Evolutionary conservation across 768 basidiomycete species (phyloP), one percentile per base, ranked within the genome.

Genomic region (Boletus insuetus): DNA sequence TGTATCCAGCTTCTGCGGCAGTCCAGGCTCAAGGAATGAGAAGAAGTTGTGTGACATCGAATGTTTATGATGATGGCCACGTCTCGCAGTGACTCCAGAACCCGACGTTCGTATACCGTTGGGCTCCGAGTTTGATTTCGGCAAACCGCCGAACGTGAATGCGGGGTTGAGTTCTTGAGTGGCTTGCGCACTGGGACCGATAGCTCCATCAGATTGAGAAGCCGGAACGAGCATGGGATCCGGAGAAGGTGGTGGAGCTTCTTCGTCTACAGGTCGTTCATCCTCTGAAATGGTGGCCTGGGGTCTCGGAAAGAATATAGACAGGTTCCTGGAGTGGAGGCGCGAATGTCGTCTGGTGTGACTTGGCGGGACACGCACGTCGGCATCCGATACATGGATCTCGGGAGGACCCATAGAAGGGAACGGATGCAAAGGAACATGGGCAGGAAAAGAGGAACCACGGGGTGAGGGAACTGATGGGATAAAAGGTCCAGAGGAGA

Each of bases 11-110:
- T 39, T 37, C 11, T 24, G 51, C 11, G 19, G 40, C 43, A 55
- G 60, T 9, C 84, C 85, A 2, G 93, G 93, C 61, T 95, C 93
- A 41, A 98, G 85, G 67, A 97, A 97, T 0, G 93, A 94, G 73
- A 96, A 96, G 73, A 97, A 94, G 64, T 91, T 93, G 69, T 97
- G 94, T 1, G 94, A 96, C 12, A 94, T 71, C 0, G 93, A 96
- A 70, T 96, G 94, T 70, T 94, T 93, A 65, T 96, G 94, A 71
- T 97, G 88, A 64, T 93, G 91, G 0, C 91, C 91, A 39, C 88
- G 67, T 66, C 62, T 60, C 58, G 63, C 26, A 58, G 73, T 46
- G 63, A 75, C 55, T 58, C 69, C 52, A 35, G 59, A 39, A 55
- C 45, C 17, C 6, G 64, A 66, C 11, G 38, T 10, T 31, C 43